Evolutionary conservation across 352 stramenopile genomes (phyloP), one percentile per base, ranked within the genome.

Genomic region (Phytophthora citrophthora): DNA sequence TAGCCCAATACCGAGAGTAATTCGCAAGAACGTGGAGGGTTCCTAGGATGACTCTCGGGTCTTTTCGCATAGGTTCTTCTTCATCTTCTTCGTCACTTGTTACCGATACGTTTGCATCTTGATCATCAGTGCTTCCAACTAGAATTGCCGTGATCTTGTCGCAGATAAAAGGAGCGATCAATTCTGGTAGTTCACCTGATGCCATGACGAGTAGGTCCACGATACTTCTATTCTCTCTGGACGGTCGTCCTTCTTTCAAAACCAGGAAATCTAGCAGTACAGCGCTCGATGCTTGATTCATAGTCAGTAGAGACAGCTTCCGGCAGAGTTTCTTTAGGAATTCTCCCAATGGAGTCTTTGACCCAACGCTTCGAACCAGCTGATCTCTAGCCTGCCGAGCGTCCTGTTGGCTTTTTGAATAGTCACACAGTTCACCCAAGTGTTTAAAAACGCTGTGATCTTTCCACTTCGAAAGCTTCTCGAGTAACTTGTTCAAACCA

Each of bases 271-370:
- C 54, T 29, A 91, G 43, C 18, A 77, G 79, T 7, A 51, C 52
- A 54, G 46, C 52, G 9, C 89, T 53, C 0, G 66, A 79, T 39
- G 50, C 43, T 46, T 83, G 70, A 58, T 77, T 94, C 9, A 95
- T 60, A 1, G 86, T 93, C 20, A 93, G 57, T 20, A 91, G 53
- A 15, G 87, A 86, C 11, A 93, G 59, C 32, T 93, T 93, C 12
- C 86, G 83, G 47, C 86, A 95, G n/a, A 96, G 47, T 26, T 83
- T 90, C 68, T 94, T 95, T 26, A 94, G 18, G 24, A 93, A 92
- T 7, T 90, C 86, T 4, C 88, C 86, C 5, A 95, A 60, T 9
- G 76, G 68, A 1, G 80, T 84, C 66, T 96, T 96, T 0, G 88
- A 92, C 5, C 88, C 88, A 24, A 94, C 80, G 34, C 79, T 70